These are phyloP conservation scores for Myrica gale DNA, from an alignment of 306 rosid species.

Conservation along the genomic window DNA sequence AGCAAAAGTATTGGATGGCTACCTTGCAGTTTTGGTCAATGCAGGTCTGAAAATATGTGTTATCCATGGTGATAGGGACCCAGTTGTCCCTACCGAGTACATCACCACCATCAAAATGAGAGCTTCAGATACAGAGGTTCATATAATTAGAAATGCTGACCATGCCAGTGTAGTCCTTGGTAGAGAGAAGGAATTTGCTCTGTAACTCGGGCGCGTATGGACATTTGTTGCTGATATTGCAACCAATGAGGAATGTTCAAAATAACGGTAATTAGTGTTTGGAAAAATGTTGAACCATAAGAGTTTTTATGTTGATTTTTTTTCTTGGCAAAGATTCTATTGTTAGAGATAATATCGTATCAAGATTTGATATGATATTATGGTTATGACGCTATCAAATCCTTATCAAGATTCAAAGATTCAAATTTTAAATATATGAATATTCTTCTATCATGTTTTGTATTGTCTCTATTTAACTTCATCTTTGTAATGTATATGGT, in stretches of 20 bases:
- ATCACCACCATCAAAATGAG: constrained; percentile 40
- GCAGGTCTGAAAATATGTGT: constrained; percentile 51
- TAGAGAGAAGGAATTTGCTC: constrained; percentile 56
- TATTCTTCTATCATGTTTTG: too few species aligned
- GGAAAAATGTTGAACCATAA: too few species aligned
- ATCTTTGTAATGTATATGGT: too few species aligned
- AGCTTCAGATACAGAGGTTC: constrained; percentile 51
- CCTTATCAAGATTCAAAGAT: too few species aligned
- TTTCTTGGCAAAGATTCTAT: too few species aligned
- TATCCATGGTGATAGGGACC: constrained; percentile 64
- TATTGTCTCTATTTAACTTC: too few species aligned
- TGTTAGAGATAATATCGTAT: too few species aligned
- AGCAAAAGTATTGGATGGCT: constrained; percentile 47
- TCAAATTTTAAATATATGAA: too few species aligned
- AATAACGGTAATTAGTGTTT: too few species aligned
- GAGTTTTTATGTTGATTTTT: too few species aligned
- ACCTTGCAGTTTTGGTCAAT: constrained; percentile 42
- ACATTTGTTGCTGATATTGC: constrained; percentile 24
- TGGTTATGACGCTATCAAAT: too few species aligned
- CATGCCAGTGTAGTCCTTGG: constrained; percentile 55
- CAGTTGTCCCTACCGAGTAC: constrained; percentile 56
- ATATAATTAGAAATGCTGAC: constrained; percentile 49
- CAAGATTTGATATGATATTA: too few species aligned
- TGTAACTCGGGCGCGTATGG: constrained; percentile 47
- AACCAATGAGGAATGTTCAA: not conserved